These are phyloP conservation scores for Phycomyces nitens DNA, from an alignment of 192 early-diverging fungal species.

Conservation along the genomic window DNA sequence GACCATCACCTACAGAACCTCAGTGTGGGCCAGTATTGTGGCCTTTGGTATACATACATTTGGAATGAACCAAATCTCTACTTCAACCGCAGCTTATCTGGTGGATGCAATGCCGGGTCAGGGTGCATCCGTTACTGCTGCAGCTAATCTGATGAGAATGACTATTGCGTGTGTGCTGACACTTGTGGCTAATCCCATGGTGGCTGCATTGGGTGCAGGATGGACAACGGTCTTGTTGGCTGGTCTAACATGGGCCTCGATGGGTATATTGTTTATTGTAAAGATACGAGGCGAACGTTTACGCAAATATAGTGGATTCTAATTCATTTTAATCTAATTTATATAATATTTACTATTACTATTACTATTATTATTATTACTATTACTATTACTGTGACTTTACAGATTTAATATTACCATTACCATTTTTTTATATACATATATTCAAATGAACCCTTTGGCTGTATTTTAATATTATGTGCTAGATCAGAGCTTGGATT, in stretches of 20 bases:
- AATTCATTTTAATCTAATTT: not conserved
- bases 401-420: too few species aligned
- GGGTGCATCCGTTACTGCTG: constrained; percentile 41
- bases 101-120: constrained; percentile 41
- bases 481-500: too few species aligned
- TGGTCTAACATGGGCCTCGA: constrained; percentile 28
- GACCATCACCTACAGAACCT: constrained; percentile 30
- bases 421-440: too few species aligned
- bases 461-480: too few species aligned
- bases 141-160: constrained; percentile 40
- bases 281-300: constrained; percentile 35
- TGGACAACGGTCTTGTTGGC: constrained; percentile 40
- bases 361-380: too few species aligned
- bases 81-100: constrained; percentile 36
- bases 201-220: constrained; percentile 43
- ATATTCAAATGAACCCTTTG: too few species aligned
- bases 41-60: constrained; percentile 42
- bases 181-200: constrained; percentile 43
- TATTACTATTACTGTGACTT: too few species aligned
- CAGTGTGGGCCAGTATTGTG: constrained; percentile 30
- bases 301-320: constrained; percentile 18
- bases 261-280: constrained; percentile 33
- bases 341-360: too few species aligned
- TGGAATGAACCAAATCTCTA: constrained; percentile 38
- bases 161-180: constrained; percentile 38